Conservation (phyloP, 1,284 basidiomycete species). For the Trametes sp. region DNA sequence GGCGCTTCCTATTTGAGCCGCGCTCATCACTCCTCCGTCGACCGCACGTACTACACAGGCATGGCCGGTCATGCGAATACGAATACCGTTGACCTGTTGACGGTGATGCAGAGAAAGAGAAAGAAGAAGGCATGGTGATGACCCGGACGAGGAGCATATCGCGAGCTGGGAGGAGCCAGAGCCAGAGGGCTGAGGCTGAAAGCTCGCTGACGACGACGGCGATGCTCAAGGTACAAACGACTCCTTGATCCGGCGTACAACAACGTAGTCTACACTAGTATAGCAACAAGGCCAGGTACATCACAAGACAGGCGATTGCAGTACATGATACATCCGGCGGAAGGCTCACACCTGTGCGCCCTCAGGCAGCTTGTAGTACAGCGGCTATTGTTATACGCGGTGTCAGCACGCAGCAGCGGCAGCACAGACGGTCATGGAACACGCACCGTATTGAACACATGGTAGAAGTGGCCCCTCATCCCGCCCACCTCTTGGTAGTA, state of each 20-base stretch:
- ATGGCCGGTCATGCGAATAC: too few relatives aligned
- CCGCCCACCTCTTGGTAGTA: constrained; percentile 70
- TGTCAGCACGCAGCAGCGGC: too few relatives aligned
- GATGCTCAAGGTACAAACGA: constrained; percentile 34
- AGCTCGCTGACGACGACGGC: constrained; percentile 41
- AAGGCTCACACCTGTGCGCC: constrained; percentile 51
- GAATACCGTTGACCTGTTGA: too few relatives aligned
- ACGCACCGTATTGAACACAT: constrained; percentile 76
- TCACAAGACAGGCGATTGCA: constrained; percentile 1
- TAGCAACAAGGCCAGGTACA: constrained; percentile 8
- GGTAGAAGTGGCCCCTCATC: constrained; percentile 75
- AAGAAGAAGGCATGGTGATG: too few relatives aligned
- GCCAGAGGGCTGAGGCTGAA: too few relatives aligned
- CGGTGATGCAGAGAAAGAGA: too few relatives aligned
- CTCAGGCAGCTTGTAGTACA: constrained; percentile 72
- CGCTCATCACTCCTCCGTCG: too few relatives aligned
- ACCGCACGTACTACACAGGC: too few relatives aligned
- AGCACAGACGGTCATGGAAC: too few relatives aligned
- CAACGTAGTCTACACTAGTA: constrained; percentile 29
- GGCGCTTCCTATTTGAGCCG: too few relatives aligned
- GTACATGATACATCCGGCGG: too few relatives aligned
- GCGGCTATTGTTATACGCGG: too few relatives aligned
- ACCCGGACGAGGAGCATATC: constrained; percentile 65
- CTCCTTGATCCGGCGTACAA: constrained; percentile 27
- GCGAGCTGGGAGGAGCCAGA: constrained; percentile 33